Conservation (phyloP, 495 filamentous ascomycete genomes). For the Tuber umbilicatum region DNA sequence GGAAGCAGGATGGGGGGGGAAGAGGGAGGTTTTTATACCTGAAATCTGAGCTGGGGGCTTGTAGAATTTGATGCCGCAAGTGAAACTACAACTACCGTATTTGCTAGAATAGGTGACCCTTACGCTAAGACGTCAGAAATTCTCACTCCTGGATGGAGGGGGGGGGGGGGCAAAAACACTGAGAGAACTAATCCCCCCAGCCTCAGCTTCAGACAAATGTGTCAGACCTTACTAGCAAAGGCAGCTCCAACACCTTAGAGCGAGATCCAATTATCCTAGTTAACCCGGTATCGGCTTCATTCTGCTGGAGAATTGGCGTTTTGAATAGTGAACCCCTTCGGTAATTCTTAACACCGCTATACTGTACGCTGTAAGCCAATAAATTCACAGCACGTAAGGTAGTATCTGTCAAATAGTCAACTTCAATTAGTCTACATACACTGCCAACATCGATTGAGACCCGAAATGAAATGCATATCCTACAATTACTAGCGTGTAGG, state of each 20-base stretch:
- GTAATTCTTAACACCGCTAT: background rate
- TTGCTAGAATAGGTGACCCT: no score
- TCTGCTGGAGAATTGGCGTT: background rate
- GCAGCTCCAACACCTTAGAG: no score
- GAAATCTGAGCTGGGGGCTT: background rate
- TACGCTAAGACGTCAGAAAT: no score
- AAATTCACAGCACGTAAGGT: background rate
- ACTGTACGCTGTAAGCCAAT: background rate
- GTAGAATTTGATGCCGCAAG: background rate
- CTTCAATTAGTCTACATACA: background rate
- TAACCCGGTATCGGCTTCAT: background rate
- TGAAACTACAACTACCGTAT: background rate
- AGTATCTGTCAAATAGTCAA: background rate
- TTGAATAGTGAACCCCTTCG: background rate
- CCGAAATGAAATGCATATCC: background rate
- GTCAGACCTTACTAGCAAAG: no score
- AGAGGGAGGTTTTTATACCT: background rate
- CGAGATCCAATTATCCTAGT: no score
- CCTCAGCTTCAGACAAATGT: no score
- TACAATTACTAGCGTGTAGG: background rate
- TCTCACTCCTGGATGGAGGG: no score
- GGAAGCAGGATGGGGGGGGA: background rate
- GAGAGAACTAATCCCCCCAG: no score
- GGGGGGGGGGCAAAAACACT: no score
- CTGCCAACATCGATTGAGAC: background rate